Evolutionary conservation across 2,329 filamentous ascomycete species (phyloP), one percentile per base, ranked within the genome.

Genomic region (Sarocladium oryzae): DNA sequence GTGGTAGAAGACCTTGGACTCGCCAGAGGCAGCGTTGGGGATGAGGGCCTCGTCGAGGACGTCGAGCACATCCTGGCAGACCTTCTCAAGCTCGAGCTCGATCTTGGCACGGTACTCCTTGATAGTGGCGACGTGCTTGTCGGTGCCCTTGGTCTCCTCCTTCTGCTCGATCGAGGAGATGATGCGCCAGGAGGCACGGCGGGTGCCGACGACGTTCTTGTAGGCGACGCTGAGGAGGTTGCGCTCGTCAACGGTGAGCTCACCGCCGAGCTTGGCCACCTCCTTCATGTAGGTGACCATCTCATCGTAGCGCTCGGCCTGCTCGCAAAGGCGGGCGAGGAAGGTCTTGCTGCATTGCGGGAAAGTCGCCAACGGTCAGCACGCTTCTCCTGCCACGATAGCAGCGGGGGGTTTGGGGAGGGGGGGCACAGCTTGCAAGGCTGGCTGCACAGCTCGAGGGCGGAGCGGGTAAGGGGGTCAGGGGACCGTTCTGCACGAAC

Each of bases 271-370:
- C 78, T 96, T 95, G 75, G 92, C 92, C 67, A 97, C 92, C 86
- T 96, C 90, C 89, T 97, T 97, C 93, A 97, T 97, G 81, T 92
- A 96, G 70, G 85, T 90, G 65, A 97, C 92, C 92, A 97, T 97
- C 79, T 97, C 93, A 92, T 99, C 92, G 78, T 99, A 99, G 71
- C 92, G 92, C 84, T 97, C 93, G 72, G 93, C 93, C 85, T 99
- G 93, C 88, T 97, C 93, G 82, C 93, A 97, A 72, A 99, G 90
- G 79, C 93, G 86, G 75, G 93, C 93, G 74, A 97, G 89, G 84
- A 97, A 97, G 71, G 93, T 97, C 86, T 97, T 97, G 87, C 90
- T 96, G 72, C 70, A 21, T 49, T 52, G 58, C 43, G 43, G 24
- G 16, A 30, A 30, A 33, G 21, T 45, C 11, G 40, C 26, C 43